Percentiles rank a stretch among this genome's conserved stretches.
These are phyloP conservation scores for Quillaja saponaria DNA, from an alignment of 306 rosid genomes.

Conservation along the genomic window DNA sequence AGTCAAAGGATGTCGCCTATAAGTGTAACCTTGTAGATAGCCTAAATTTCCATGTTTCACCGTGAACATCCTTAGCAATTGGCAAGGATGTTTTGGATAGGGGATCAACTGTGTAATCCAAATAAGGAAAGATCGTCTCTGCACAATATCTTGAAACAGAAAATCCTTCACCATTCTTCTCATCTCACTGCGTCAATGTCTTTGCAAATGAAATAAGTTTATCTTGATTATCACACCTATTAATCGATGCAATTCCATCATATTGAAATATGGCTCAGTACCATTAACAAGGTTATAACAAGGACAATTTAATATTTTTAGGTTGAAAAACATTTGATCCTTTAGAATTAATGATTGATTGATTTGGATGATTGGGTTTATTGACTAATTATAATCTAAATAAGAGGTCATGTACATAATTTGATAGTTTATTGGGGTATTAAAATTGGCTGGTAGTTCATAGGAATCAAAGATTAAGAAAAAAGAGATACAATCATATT, in stretches of 20 bases:
- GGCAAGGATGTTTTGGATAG: conserved; percentile 82
- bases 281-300: too few species aligned
- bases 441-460: too few species aligned
- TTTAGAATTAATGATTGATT: too few species aligned
- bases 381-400: too few species aligned
- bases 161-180: conserved; percentile 94
- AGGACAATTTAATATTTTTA: too few species aligned
- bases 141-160: conserved; percentile 94
- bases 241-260: conserved; percentile 40
- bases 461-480: too few species aligned
- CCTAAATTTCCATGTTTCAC: conserved; percentile 86
- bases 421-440: too few species aligned
- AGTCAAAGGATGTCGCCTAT: conserved; percentile 89
- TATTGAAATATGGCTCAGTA: conserved; percentile 34
- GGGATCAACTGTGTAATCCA: conserved; percentile 74
- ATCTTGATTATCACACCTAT: conserved; percentile 59
- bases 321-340: too few species aligned
- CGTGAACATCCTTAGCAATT: conserved; percentile 92
- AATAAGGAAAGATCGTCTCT: conserved; percentile 80
- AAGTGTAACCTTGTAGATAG: conserved; percentile 92
- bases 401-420: too few species aligned
- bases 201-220: conserved; percentile 82
- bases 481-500: too few species aligned
- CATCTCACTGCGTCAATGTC: conserved; percentile 91
- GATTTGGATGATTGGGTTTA: too few species aligned